Conservation (phyloP, 164 flowering plant genomes). For the Euptelea pleiosperma region DNA sequence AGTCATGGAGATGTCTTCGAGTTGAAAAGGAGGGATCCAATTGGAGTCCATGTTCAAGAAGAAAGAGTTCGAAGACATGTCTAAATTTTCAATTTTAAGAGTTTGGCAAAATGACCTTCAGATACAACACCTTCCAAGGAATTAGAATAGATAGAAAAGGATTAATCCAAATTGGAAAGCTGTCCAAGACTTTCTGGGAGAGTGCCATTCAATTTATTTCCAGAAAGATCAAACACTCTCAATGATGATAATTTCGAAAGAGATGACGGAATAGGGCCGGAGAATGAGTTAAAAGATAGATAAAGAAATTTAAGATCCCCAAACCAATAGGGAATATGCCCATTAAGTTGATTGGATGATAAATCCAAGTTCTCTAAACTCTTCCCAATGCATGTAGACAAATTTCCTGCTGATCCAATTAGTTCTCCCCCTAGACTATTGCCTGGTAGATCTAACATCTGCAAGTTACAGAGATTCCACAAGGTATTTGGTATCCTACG, state of each 20-base stretch:
- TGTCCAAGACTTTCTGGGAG: not conserved
- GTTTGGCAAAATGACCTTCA: constrained; percentile 1
- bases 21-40: constrained; percentile 33
- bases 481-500: no score
- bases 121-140: not conserved
- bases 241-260: not conserved
- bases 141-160: no score
- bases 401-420: no score
- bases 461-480: no score
- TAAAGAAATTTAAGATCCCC: no score
- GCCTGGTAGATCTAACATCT: no score
- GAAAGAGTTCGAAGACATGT: constrained; percentile 4
- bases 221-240: not conserved
- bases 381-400: not conserved
- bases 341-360: no score
- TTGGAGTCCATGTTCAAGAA: constrained; percentile 8
- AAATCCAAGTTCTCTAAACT: no score
- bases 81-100: not conserved
- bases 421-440: no score
- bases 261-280: constrained; percentile 10
- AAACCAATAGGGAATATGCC: no score
- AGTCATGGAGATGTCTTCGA: not conserved
- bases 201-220: constrained; percentile 1
- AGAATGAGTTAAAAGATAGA: no score
- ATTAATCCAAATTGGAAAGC: constrained; percentile 1